A percentile compares a stretch with the other conserved stretches of the same genome.
Evolutionary conservation across 2,329 filamentous ascomycete genomes (phyloP).

Genomic region (Aspergillus candidus): DNA sequence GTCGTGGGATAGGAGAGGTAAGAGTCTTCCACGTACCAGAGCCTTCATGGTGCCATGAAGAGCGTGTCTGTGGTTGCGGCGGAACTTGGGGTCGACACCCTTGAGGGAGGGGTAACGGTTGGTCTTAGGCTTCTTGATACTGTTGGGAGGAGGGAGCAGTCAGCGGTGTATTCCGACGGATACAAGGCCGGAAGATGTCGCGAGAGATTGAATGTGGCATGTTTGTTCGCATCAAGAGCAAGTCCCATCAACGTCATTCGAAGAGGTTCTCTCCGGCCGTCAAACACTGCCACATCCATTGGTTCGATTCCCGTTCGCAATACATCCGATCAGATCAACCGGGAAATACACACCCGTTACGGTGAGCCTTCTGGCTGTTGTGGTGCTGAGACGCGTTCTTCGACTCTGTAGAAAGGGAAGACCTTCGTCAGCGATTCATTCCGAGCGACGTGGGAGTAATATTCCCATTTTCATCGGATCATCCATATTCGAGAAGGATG

Average conservation of each 20-base stretch:
- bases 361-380: constrained; percentile 96
- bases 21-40: constrained; percentile 61
- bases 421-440: constrained; percentile 22
- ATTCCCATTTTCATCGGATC: neutral
- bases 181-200: neutral
- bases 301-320: neutral
- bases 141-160: constrained; percentile 38
- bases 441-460: neutral
- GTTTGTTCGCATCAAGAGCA: neutral
- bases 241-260: neutral
- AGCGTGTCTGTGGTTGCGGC: constrained; percentile 99
- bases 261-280: neutral
- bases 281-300: constrained; percentile 4
- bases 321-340: constrained; percentile 5
- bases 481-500: neutral
- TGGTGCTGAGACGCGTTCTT: constrained; percentile 99
- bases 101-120: constrained; percentile 98
- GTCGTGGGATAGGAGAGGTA: neutral
- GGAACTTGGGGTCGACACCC: constrained; percentile 99
- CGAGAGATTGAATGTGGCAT: constrained; percentile 1
- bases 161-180: constrained; percentile 14
- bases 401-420: constrained; percentile 61
- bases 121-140: constrained; percentile 99
- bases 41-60: constrained; percentile 98
- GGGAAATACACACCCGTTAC: constrained; percentile 75